Evolutionary conservation across 139 green algal genomes (phyloP), one percentile per base, ranked within the genome.

Genomic region (Coelastrella sp.): DNA sequence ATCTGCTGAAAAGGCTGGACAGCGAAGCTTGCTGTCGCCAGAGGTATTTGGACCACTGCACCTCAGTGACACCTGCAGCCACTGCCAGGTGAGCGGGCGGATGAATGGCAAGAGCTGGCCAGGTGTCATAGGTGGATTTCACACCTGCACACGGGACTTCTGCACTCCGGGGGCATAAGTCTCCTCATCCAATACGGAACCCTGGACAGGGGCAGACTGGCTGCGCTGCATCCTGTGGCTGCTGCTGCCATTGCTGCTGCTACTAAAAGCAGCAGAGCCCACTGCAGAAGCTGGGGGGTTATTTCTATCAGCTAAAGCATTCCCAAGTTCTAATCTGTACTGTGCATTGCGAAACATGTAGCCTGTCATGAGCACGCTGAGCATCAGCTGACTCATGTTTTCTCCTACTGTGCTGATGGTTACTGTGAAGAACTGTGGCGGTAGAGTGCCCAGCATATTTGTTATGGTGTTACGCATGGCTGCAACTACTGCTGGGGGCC

Each of bases 371-470:
- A 98, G 90, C 15, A 89, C 84, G 35, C 80, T 95, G 84, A 95
- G 96, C 95, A 98, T 97, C 7, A 98, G 94, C 92, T 98, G 94
- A 22, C 95, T 95, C 57, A 98, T 89, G 92, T 97, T 96, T 60
- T 98, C 95, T 1, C 91, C 94, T 11, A 93, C 91, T 7, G 95
- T 94, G 61, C 87, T 93, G 65, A 98, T 93, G 0, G 93, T 96
- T 56, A 98, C 95, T 10, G 92, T 86, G 87, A 98, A 98, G 66
- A 96, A 97, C 85, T 97, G 87, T 8, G 94, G 94, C 14, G 96
- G 96, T 49, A 98, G 94, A 0, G 92, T 96, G 10, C 96, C 96
- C 15, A 98, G 87, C 91, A 98, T 95, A 81, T 96, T 97, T 59
- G 91, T 93, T 60, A 98, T 92, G 0, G 96, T 98, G 49, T 95